Conservation (phyloP, 768 basidiomycete genomes). For the Termitomyces sp. region DNA sequence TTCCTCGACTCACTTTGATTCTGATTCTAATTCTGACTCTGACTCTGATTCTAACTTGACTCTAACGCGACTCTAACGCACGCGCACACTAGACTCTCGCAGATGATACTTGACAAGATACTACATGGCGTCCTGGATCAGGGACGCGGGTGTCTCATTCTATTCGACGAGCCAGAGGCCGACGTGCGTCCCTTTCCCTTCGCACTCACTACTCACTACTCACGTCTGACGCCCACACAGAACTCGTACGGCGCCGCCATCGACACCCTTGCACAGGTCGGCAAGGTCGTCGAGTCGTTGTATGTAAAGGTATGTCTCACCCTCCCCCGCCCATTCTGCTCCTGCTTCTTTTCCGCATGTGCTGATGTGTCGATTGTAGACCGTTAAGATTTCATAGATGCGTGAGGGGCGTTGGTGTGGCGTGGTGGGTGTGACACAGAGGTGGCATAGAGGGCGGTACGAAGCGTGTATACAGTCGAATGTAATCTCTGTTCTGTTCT, state of each 20-base stretch:
- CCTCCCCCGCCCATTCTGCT: no score
- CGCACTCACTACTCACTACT: background rate
- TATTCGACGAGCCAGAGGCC: slow-evolving; percentile 83
- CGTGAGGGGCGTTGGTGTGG: no score
- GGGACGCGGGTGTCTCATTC: slow-evolving; percentile 83
- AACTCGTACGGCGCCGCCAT: slow-evolving; percentile 87
- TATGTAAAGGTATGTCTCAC: slow-evolving; percentile 64
- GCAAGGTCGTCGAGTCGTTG: slow-evolving; percentile 90
- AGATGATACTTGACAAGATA: slow-evolving; percentile 97
- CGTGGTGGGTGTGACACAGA: no score
- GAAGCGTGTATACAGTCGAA: no score
- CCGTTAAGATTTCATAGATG: no score
- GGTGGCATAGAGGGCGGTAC: no score
- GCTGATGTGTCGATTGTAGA: no score
- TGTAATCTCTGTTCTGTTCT: no score
- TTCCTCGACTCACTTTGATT: no score
- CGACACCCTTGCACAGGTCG: slow-evolving; percentile 83
- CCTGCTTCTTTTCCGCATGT: no score
- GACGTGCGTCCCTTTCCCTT: slow-evolving; percentile 53
- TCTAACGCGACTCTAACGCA: background rate
- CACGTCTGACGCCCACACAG: slow-evolving; percentile 31
- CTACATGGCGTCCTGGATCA: slow-evolving; percentile 96
- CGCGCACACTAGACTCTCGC: slow-evolving; percentile 60
- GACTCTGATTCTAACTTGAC: no score
- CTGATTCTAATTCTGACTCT: no score